These are phyloP conservation scores for Alnus rubra DNA, from an alignment of 306 rosid species.

Conservation along the genomic window DNA sequence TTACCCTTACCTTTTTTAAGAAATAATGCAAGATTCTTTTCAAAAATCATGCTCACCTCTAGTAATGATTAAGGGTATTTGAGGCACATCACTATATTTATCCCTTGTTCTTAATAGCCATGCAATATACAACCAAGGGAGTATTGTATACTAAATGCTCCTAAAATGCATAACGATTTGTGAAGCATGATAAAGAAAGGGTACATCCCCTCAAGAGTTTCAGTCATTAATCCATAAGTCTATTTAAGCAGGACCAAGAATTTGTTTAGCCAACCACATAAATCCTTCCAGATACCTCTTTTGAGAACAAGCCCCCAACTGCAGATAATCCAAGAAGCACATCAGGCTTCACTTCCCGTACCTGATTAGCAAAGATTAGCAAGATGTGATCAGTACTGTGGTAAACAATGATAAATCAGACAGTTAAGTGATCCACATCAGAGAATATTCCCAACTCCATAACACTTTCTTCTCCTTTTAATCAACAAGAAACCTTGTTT, in stretches of 20 bases:
- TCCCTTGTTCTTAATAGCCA: background rate
- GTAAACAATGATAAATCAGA: background rate
- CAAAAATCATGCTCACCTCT: background rate
- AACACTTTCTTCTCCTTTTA: background rate
- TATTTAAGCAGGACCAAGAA: background rate
- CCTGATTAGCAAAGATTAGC: slow-evolving; percentile 56
- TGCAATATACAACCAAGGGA: background rate
- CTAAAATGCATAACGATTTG: background rate
- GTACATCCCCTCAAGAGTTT: background rate
- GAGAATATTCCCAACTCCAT: background rate
- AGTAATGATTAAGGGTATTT: background rate
- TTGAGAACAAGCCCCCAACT: slow-evolving; percentile 95
- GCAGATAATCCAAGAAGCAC: slow-evolving; percentile 99
- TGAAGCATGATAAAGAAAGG: background rate
- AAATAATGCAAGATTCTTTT: background rate
- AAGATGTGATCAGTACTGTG: slow-evolving; percentile 19
- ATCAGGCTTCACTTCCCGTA: slow-evolving; percentile 91
- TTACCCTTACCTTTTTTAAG: background rate
- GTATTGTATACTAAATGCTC: background rate
- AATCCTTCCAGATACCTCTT: slow-evolving; percentile 60
- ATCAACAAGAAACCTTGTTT: background rate
- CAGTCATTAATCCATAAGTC: background rate
- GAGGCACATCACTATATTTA: too few species aligned
- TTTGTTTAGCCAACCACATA: slow-evolving; percentile 4
- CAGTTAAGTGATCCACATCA: background rate